phyloP scores from a whole-genome alignment of 164 flowering plant species.

The Aristolochia contorta region DNA sequence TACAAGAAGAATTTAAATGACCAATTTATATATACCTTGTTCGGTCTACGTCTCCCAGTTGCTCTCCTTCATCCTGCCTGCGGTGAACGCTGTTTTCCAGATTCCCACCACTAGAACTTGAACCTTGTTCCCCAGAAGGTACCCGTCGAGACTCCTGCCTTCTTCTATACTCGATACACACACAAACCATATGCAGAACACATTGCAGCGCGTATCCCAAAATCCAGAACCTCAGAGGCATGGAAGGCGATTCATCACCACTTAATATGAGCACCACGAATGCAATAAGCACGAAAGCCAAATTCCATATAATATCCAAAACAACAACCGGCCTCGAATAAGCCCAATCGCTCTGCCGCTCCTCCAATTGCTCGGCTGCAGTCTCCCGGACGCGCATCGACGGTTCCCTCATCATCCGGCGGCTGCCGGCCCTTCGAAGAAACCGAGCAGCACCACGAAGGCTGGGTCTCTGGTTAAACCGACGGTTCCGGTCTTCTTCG shows the following conservation, averaged over 20 bases:
- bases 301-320: constrained; percentile 44
- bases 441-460: constrained; percentile 43
- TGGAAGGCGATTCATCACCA: constrained; percentile 23
- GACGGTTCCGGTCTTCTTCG: constrained; percentile 24
- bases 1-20: background rate
- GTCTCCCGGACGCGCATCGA: constrained; percentile 47
- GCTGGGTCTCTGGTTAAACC: constrained; percentile 35
- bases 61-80: constrained; percentile 12
- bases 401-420: constrained; percentile 47
- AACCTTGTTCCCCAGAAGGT: constrained; percentile 9
- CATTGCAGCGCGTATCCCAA: constrained; percentile 46
- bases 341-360: constrained; percentile 54
- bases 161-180: constrained; percentile 32
- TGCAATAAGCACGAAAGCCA: constrained; percentile 33
- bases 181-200: constrained; percentile 37
- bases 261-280: constrained; percentile 25
- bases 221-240: constrained; percentile 53
- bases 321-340: constrained; percentile 50
- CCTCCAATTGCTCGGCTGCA: constrained; percentile 56
- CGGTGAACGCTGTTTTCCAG: constrained; percentile 1
- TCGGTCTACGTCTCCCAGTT: constrained; percentile 26
- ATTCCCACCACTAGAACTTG: constrained; percentile 11
- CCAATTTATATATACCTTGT: constrained; percentile 21
- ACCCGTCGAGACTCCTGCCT: constrained; percentile 9
- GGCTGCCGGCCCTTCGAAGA: constrained; percentile 39